Evolutionary conservation across 2,329 filamentous ascomycete species (phyloP), one percentile per base, ranked within the genome.

Genomic region (Stagonosporopsis rhizophila): DNA sequence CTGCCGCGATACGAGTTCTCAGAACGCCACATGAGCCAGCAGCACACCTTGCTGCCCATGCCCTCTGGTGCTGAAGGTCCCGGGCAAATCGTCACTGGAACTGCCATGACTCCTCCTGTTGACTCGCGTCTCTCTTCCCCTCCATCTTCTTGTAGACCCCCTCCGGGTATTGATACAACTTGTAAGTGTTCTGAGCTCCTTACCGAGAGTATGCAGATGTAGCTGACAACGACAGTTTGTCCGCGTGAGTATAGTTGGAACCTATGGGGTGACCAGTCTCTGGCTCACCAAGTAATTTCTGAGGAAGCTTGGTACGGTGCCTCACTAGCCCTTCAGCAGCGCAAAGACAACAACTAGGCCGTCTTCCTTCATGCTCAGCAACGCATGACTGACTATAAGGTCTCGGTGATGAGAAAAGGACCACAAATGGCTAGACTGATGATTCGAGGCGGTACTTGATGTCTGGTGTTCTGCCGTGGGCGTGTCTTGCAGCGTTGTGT

Each of bases 281-380:
- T 15, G 4, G 37, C 6, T 3, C 8, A 7, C 7, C 27, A 50
- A 3, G 22, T 50, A 6, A 27, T 50, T 15, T 32, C 37, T 4
- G 46, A 50, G 28, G 38, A 50, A 11, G 28, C 28, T 8, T 50
- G 38, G 38, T 41, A 44, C 19, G 47, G 39, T 17, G 39, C 22
- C 1, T 4, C 19, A 0, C 15, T 19, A n/a, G 47, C 38, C 0
- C 4, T 27, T 8, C 20, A 28, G 17, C 15, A 50, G 8, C 30
- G n/a, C n/a, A 25, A 17, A 11, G 4, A 20, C 7, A n/a, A 22
- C 3, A 4, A 38, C 17, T 19, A 38, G 35, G 20, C 12, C n/a
- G n/a, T 6, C 7, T 38, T 11, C 1, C 2, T 38, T 20, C n/a
- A 12, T 38, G 8, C 2, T 20, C n/a, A 20, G 4, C 19, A 20